Evolutionary conservation across 257 asterid genomes (phyloP).

Genomic region (Fraxinus excelsior): DNA sequence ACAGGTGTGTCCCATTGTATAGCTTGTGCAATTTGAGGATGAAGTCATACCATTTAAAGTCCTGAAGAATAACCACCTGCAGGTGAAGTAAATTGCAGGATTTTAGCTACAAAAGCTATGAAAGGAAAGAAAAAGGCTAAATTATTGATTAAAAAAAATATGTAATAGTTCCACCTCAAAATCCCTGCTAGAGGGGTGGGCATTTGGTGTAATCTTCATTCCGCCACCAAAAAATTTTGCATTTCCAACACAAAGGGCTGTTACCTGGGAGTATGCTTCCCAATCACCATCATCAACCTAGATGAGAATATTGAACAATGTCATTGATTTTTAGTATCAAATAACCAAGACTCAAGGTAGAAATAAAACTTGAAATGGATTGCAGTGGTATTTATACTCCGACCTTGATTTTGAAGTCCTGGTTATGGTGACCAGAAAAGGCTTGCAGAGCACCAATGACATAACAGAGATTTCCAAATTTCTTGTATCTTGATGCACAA

Average conservation of each 20-base stretch:
- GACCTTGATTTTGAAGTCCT: slow-evolving; percentile 84
- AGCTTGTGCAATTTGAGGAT: slow-evolving; percentile 74
- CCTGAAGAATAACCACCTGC: slow-evolving; percentile 83
- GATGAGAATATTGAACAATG: slow-evolving; percentile 15
- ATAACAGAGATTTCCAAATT: slow-evolving; percentile 81
- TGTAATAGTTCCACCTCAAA: slow-evolving; percentile 61
- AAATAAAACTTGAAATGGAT: background rate
- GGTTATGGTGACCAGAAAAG: slow-evolving; percentile 70
- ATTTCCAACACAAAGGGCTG: slow-evolving; percentile 90
- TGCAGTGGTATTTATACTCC: background rate
- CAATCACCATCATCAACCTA: slow-evolving; percentile 84
- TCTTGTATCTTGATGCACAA: slow-evolving; percentile 82
- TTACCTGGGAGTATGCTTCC: slow-evolving; percentile 76
- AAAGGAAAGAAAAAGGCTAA: background rate
- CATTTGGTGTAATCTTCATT: slow-evolving; percentile 90
- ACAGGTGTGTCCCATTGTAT: slow-evolving; percentile 80
- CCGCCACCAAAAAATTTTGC: slow-evolving; percentile 95
- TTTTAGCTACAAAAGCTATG: slow-evolving; percentile 1
- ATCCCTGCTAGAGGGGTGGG: slow-evolving; percentile 60
- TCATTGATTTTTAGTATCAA: background rate
- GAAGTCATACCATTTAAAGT: slow-evolving; percentile 86
- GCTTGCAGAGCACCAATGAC: slow-evolving; percentile 91
- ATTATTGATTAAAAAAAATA: slow-evolving; percentile 11
- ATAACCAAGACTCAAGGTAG: background rate
- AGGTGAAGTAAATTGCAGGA: slow-evolving; percentile 18